Base-by-base conservation (phyloP, 2,329 filamentous ascomycete genomes). In the Xylariaceae sp. region DNA sequence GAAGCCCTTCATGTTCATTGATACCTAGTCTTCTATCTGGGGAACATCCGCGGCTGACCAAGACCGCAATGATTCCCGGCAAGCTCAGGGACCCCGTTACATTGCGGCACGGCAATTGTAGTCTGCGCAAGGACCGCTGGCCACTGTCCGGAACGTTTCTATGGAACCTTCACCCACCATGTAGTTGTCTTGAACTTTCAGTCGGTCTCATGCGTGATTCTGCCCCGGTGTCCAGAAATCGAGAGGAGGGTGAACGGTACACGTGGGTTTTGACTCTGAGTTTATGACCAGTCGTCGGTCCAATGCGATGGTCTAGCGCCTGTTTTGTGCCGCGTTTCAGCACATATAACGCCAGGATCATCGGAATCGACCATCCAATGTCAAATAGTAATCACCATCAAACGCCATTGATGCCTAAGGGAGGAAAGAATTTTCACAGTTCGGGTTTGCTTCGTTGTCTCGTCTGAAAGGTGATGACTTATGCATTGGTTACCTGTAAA, bases 321-420 rank as follows among this genome's bases (percentile, higher is more conserved):
- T 61, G 58, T 49, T 60, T 56, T 61, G 51, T 61, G 62, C 55
- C 60, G 63, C 64, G 60, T 61, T 61, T 61, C 59, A 63, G 65
- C 63, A 66, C 62, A 63, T 56, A 63, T 60, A 69, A 69, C 67
- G 66, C 67, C 67, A 58, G 62, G 64, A 65, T 66, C 63, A 61
- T 67, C 61, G 59, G 56, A 60, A 65, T 62, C 61, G 63, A 65
- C 63, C 62, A 61, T 64, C 63, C 61, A 61, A 67, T 65, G 63
- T 65, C 54, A 64, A 65, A 43, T 57, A 63, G 52, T 59, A 60
- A 63, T 62, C 66, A 62, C 67, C 67, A 58, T 64, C 59, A 59
- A 67, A 69, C 65, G 67, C 67, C 67, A 61, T 67, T 65, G 63
- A 69, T 69, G 67, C 67, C 65, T 57, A 65, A 67, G 58, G 58